Base-by-base conservation (phyloP, 805 yeast genomes). In the Lipomyces mesembrius region DNA sequence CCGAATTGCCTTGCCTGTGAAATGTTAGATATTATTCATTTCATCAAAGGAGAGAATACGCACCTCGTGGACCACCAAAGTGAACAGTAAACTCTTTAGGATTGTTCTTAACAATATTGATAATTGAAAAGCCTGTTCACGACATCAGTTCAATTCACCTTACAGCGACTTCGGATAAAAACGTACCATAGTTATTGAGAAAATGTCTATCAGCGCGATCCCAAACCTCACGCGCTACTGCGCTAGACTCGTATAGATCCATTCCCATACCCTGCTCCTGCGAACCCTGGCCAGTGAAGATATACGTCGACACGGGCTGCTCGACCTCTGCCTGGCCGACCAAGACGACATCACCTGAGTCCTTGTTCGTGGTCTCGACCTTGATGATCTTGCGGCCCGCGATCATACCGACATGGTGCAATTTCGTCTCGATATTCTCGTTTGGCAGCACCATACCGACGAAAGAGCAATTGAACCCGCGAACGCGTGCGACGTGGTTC, bases 261-360 rank as follows among this genome's bases (percentile, higher is more conserved):
- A 95, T 95, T 85, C 99, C 99, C 99, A 95, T 95, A 79, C 98
- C 98, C 83, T 96, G 99, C 81, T 96, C 99, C 82, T 95, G 99
- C 68, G 99, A 94, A 80, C 99, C 99, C 84, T 95, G 99, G 78
- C 99, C 99, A 72, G 99, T 95, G 83, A 96, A 95, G 66, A 95
- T 97, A 79, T 91, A 95, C 25, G 99, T 90, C 56, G 98, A 91
- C 62, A 89, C 90, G 43, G 99, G 99, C 83, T 95, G 99, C 75
- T 95, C 98, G 76, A 96, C 93, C 83, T 95, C 99, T 64, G 99
- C 99, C 83, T 92, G 97, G 82, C 98, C 99, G 62, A 84, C 79
- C 74, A 95, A 84, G 25, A 95, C 99, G 52, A 84, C 80, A 68
- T 85, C 85, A 66, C 87, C 93, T 66, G 94, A 89, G 75, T 89